Evolutionary conservation across 495 filamentous ascomycete species (phyloP), one percentile per base, ranked within the genome.

Genomic region (Penicillium lagena): DNA sequence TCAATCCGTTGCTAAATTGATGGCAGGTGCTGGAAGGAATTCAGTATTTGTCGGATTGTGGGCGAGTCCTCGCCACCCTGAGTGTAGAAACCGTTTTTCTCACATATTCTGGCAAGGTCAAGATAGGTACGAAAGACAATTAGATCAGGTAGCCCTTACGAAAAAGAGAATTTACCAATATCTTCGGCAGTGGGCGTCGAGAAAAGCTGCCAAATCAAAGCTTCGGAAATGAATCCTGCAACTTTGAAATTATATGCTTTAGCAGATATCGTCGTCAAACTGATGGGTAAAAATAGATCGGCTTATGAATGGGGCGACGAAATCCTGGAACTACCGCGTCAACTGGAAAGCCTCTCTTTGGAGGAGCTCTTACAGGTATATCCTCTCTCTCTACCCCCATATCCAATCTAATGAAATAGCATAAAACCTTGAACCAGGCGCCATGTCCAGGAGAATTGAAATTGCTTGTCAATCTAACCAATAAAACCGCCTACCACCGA

Each of bases 51-150:
- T 17, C 33, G 12, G 29, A 45, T 37, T 7, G 40, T 9, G 35
- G 42, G 40, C 39, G 47, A 22, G 45, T 35, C 34, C 37, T 50
- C 32, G 32, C 47, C 36, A 17, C 29, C 31, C 38, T 40, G 35
- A 44, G 33, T 10, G 15, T 37, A 27, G 34, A 42, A 37, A 44
- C 42, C 29, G 37, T 50, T 35, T 50, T 45, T 37, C 4, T 45
- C 10, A 44, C 47, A 31, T 29, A 31, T 15, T 50, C 42, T 37
- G 22, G 42, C 34, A 36, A 31, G 4, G 33, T 44, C 27, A 44
- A 44, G 42, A 44, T 44, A 12, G 42, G 42, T 44, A 37, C 8
- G 17, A 17, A 17, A 17, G 17, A 17, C 17, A 17, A 4, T 1
- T 1, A 17, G 17, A 17, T 17, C 17, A 1, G 17, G 17, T 17